Evolutionary conservation across 495 filamentous ascomycete species (phyloP).

Genomic region (Xylaria nigripes): DNA sequence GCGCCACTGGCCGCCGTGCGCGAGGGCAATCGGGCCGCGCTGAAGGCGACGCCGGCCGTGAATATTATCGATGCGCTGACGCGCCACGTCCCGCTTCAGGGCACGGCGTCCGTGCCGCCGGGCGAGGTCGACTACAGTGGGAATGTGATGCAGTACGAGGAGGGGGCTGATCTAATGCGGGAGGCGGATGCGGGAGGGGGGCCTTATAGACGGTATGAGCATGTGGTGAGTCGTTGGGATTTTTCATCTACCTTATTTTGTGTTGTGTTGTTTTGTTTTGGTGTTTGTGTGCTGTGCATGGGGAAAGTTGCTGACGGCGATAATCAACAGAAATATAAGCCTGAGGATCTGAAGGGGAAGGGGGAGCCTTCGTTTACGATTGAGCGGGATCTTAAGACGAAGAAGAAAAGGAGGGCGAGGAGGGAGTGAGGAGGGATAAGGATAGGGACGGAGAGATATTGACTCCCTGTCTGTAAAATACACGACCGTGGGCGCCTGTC

Average conservation of each 20-base stretch:
- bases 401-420: neutral
- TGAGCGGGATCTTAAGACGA: conserved; percentile 53
- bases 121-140: conserved; percentile 60
- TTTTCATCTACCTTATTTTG: too few species aligned
- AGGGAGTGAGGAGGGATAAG: too few species aligned
- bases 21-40: conserved; percentile 64
- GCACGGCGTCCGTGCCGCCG: conserved; percentile 66
- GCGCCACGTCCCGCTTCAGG: conserved; percentile 76
- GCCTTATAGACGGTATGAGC: conserved; percentile 58
- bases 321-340: conserved; percentile 55
- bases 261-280: too few species aligned
- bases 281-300: neutral
- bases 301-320: neutral
- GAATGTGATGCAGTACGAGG: conserved; percentile 66
- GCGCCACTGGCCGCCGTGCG: conserved; percentile 73
- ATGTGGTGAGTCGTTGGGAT: conserved; percentile 54
- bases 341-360: conserved; percentile 70
- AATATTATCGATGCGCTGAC: conserved; percentile 67
- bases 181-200: conserved; percentile 53
- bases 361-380: conserved; percentile 66
- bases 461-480: too few species aligned
- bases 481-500: neutral
- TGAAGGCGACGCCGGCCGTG: conserved; percentile 75
- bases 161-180: conserved; percentile 76
- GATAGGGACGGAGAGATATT: too few species aligned